Conservation (phyloP, 768 basidiomycete genomes). For the Mycena alexandri region DNA sequence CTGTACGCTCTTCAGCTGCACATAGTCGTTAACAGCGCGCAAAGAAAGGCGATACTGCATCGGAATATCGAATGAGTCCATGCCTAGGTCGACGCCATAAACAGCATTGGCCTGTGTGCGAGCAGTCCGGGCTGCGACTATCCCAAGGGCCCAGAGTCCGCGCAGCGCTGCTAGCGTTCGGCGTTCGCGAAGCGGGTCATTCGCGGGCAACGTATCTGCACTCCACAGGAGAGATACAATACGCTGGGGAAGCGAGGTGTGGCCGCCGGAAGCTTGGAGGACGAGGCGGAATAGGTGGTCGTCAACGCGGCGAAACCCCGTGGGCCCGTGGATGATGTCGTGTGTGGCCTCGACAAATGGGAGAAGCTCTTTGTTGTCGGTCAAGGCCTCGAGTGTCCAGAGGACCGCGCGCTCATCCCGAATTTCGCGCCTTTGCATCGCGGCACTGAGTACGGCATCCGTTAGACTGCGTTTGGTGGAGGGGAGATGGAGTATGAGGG, state of each 20-base stretch:
- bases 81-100: background rate
- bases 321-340: constrained; percentile 25
- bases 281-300: constrained; percentile 31
- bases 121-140: constrained; percentile 14
- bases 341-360: constrained; percentile 31
- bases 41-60: background rate
- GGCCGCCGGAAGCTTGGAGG: constrained; percentile 17
- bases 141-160: constrained; percentile 27
- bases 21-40: constrained; percentile 1
- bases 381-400: constrained; percentile 31
- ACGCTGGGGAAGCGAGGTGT: constrained; percentile 21
- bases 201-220: background rate
- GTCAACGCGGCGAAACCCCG: constrained; percentile 18
- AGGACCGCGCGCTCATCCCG: constrained; percentile 31
- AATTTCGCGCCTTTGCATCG: constrained; percentile 17
- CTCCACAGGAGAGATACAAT: constrained; percentile 20
- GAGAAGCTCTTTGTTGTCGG: constrained; percentile 29
- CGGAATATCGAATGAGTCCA: background rate
- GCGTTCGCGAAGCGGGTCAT: constrained; percentile 11
- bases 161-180: constrained; percentile 10
- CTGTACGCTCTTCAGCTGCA: constrained; percentile 11
- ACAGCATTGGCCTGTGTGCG: background rate
- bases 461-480: constrained; percentile 17
- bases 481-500: constrained; percentile 4
- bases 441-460: constrained; percentile 10